A percentile compares a stretch with the other conserved stretches of the same genome.
Evolutionary conservation across 805 yeast genomes (phyloP).

Genomic region (Geotrichum ghanense): DNA sequence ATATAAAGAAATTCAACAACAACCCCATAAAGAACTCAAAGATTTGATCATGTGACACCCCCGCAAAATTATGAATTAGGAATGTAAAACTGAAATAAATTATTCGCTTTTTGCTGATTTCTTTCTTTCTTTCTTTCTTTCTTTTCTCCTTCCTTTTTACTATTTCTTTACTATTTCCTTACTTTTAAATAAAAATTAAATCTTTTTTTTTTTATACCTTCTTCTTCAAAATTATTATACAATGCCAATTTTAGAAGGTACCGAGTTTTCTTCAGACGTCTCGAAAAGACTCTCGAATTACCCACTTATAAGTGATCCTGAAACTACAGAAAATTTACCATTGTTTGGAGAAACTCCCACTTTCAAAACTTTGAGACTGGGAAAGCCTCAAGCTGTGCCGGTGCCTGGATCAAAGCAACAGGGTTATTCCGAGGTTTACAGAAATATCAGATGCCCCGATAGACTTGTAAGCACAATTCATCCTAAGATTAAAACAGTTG

Average conservation of each 20-base stretch:
- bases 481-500: conserved; percentile 30
- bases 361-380: conserved; percentile 4
- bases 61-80: too few species aligned
- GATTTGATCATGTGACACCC: too few species aligned
- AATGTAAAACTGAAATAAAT: too few species aligned
- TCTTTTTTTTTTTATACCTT: too few species aligned
- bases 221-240: not conserved
- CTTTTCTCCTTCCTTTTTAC: too few species aligned
- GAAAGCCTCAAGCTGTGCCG: conserved; percentile 27
- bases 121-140: too few species aligned
- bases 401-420: conserved; percentile 30
- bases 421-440: conserved; percentile 42
- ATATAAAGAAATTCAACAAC: too few species aligned
- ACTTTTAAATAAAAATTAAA: too few species aligned
- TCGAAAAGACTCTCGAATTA: not conserved
- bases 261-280: not conserved
- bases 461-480: conserved; percentile 21
- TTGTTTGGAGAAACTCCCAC: not conserved
- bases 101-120: too few species aligned
- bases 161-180: too few species aligned
- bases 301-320: not conserved
- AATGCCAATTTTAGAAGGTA: not conserved
- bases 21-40: too few species aligned
- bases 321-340: not conserved
- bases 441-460: conserved; percentile 31